Percentiles rank a stretch among this genome's conserved stretches.
Evolutionary conservation across 2,329 filamentous ascomycete genomes (phyloP).

Genomic region (Cladophialophora exuberans): DNA sequence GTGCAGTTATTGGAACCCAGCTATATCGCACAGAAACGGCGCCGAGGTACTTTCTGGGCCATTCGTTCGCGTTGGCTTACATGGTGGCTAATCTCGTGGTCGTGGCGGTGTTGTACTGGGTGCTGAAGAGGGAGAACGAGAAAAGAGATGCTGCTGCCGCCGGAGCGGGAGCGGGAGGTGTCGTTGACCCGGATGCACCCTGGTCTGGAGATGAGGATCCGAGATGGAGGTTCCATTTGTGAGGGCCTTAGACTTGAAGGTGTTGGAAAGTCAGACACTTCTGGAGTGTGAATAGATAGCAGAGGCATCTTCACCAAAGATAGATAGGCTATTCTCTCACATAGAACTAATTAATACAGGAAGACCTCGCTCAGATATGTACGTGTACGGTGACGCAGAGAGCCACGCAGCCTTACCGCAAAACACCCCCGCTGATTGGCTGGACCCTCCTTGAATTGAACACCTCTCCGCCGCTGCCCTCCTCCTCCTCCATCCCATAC

Average conservation of each 20-base stretch:
- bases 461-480: too few relatives aligned
- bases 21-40: conserved; percentile 65
- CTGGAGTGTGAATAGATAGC: too few relatives aligned
- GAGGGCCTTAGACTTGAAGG: background rate
- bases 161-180: conserved; percentile 27
- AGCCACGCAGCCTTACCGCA: too few relatives aligned
- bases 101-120: conserved; percentile 55
- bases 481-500: too few relatives aligned
- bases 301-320: too few relatives aligned
- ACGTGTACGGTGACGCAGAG: too few relatives aligned
- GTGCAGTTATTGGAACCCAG: conserved; percentile 64
- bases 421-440: too few relatives aligned
- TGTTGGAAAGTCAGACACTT: background rate
- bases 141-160: conserved; percentile 30
- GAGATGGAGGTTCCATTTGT: conserved; percentile 30
- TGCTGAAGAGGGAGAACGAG: conserved; percentile 63
- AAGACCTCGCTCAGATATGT: too few relatives aligned
- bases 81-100: conserved; percentile 62
- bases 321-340: too few relatives aligned
- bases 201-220: conserved; percentile 40
- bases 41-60: conserved; percentile 67
- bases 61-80: conserved; percentile 69
- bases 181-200: conserved; percentile 8
- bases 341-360: too few relatives aligned
- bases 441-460: too few relatives aligned